Evolutionary conservation across 2,329 filamentous ascomycete species (phyloP), one percentile per base, ranked within the genome.

Genomic region (Arthrocladium fulminans): DNA sequence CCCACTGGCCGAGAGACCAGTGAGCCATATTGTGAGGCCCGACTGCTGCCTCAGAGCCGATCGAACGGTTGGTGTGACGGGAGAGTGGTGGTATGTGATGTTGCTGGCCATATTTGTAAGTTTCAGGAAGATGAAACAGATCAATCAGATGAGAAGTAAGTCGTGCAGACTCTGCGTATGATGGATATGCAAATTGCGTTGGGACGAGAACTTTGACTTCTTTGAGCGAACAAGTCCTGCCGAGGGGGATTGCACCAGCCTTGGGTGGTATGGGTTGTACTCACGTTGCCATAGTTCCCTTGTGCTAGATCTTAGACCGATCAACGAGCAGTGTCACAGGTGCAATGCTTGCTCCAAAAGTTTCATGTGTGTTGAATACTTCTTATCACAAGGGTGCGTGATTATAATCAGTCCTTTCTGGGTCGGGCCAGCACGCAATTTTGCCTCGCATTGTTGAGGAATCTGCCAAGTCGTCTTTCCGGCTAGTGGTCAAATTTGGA

Each of bases 11-110:
- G 87, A 94, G 56, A 98, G 86, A 47, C 92, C 92, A 1, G 92
- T 98, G 65, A 98, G 86, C 92, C 92, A 98, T 71, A 98, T 83
- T 50, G 92, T 98, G 66, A 94, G 84, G 65, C 92, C 92, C 58
- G 80, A 79, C 70, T 98, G 92, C 67, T 83, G 80, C 69, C 88
- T 86, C 50, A 67, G 60, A 44, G 52, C 53, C 54, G 60, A 61
- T 59, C 69, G 67, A 59, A 71, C 67, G 19, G 52, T 50, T 56
- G 66, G 67, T 41, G 66, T 71, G 37, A 72, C 56, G 46, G 63
- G 66, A 29, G 62, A 60, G 48, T 66, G 63, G 61, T 72, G 69
- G 66, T 62, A 71, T 60, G 68, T 70, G 55, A 72, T 70, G 65
- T 71, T 70, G 41, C 68, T 72, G 38, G 13, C 42, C 23, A 38